Conservation (phyloP, 306 rosid genomes). For the Vigna nakashimae region DNA sequence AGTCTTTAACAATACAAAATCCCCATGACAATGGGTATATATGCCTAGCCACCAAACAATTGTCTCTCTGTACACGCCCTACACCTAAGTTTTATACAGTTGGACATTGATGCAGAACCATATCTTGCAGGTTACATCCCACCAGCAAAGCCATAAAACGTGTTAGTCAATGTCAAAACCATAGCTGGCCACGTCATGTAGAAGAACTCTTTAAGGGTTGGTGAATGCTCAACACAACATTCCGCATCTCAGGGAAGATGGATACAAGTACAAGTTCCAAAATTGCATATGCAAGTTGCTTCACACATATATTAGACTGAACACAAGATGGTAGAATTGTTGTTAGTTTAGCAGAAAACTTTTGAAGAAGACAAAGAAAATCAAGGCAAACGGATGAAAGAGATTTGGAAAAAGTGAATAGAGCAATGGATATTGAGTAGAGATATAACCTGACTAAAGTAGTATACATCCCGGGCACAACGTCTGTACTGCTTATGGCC, state of each 20-base stretch:
- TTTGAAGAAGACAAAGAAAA: background rate
- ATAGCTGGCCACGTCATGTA: constrained; percentile 27
- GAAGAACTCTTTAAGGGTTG: constrained; percentile 56
- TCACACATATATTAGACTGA: constrained; percentile 81
- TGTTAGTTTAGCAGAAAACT: constrained; percentile 34
- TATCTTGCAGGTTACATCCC: too few relatives aligned
- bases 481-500: constrained; percentile 88
- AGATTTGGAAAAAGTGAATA: constrained; percentile 27
- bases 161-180: constrained; percentile 18
- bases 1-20: constrained; percentile 46
- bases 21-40: constrained; percentile 44
- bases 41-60: constrained; percentile 37
- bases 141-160: constrained; percentile 29
- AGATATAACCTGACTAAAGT: constrained; percentile 85
- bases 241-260: constrained; percentile 85
- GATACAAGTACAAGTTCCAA: constrained; percentile 78
- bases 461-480: constrained; percentile 89
- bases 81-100: constrained; percentile 51
- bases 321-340: constrained; percentile 31
- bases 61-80: constrained; percentile 55
- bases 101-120: constrained; percentile 29
- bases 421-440: constrained; percentile 2
- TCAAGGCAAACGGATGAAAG: constrained; percentile 2
- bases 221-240: constrained; percentile 65
- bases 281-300: constrained; percentile 82